Percentiles rank a stretch among this genome's conserved stretches.
Evolutionary conservation across 139 green algal genomes (phyloP).

Genomic region (Klebsormidium nitens): DNA sequence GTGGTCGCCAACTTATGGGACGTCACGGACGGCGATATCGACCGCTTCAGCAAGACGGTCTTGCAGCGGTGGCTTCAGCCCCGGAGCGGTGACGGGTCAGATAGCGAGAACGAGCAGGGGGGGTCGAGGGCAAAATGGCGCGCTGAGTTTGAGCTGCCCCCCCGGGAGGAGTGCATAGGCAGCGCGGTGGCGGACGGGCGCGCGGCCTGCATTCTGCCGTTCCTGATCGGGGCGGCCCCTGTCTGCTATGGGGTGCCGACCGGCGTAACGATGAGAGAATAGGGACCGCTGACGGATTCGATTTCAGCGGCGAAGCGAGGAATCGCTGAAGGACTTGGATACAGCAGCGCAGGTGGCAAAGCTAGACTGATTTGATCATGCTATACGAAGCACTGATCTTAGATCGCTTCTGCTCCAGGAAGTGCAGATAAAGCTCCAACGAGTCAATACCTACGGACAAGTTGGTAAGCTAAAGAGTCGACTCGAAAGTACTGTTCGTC

Average conservation of each 20-base stretch:
- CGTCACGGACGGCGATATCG: constrained; percentile 93
- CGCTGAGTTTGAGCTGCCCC: background rate
- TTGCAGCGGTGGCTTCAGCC: constrained; percentile 59
- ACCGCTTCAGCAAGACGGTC: constrained; percentile 67
- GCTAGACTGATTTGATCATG: no score
- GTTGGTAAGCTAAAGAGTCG: no score
- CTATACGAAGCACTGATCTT: no score
- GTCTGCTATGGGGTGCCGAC: constrained; percentile 84
- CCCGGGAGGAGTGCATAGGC: constrained; percentile 14
- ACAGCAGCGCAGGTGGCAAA: no score
- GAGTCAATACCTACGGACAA: no score
- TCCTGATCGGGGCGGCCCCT: constrained; percentile 76
- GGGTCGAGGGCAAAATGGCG: constrained; percentile 13
- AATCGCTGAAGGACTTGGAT: no score
- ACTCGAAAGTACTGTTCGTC: no score
- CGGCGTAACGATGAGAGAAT: no score
- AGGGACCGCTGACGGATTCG: no score
- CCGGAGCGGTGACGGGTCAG: background rate
- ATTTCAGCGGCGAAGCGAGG: no score
- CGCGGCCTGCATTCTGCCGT: constrained; percentile 61
- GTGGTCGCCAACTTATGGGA: constrained; percentile 90
- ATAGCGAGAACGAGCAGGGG: background rate
- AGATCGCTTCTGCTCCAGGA: no score
- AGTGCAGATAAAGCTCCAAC: no score
- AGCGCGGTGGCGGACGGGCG: constrained; percentile 47